Evolutionary conservation across 495 filamentous ascomycete genomes (phyloP), one percentile per base, ranked within the genome.

Genomic region (Penicillium coprophilum): DNA sequence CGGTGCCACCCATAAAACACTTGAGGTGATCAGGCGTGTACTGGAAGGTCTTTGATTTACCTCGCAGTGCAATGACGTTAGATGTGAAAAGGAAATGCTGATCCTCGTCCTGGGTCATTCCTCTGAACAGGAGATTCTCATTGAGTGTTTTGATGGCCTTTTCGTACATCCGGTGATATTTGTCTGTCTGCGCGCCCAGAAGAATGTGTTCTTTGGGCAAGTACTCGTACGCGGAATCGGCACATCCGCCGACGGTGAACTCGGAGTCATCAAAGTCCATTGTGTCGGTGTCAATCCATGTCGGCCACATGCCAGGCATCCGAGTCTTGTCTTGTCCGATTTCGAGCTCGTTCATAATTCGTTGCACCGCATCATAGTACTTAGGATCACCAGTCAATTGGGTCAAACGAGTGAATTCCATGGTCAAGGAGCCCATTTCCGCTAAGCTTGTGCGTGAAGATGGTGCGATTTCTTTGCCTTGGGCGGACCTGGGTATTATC

Each of bases 151-250:
- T 81, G 20, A 87, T 82, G 12, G 86, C 82, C 32, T 81, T 80
- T 38, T 86, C 78, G 71, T 96, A 95, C 88, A 97, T 87, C 10
- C 75, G 81, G 41, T 78, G 78, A 66, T 96, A 96, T 68, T 95
- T 89, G 17, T 86, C 79, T 23, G 82, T 87, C 46, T 84, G 77
- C 2, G 87, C 94, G 49, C 92, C 93, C 9, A 97, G 80, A 13
- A 99, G 80, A 44, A 85, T 77, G 60, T 85, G 71, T 59, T 81
- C 72, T 66, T 98, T 99, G n/a, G 96, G 89, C 43, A 99, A 84
- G 70, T 99, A 99, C 67, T 99, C 94, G 68, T 97, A 97, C 0
- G 89, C 82, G 6, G 91, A 96, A 68, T 99, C 94, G 44, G 92
- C 89, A 77, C 87, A 87, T 49, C 88, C 92, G 27, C 94, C 94